Conservation (phyloP, 345 rosid species). For the Syzygium oleosum region DNA sequence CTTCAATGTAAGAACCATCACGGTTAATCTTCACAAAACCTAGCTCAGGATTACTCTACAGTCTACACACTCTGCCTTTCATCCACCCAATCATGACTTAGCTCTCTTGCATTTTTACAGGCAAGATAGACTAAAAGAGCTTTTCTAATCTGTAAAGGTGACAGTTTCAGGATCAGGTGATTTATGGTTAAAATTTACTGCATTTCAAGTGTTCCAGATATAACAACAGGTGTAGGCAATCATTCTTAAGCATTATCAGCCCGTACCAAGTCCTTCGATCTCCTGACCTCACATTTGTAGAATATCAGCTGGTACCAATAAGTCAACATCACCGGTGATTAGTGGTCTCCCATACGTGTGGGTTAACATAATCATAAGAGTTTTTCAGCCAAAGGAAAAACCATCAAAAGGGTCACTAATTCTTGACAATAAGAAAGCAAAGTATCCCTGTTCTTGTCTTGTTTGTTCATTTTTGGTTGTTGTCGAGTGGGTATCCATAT, state of each 20-base stretch:
- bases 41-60: background rate
- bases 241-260: background rate
- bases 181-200: too few relatives aligned
- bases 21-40: too few relatives aligned
- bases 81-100: fast-evolving
- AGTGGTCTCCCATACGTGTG: background rate
- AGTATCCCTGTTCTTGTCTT: background rate
- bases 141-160: too few relatives aligned
- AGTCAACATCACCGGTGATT: background rate
- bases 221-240: background rate
- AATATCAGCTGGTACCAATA: background rate
- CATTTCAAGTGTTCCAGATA: too few relatives aligned
- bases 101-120: background rate
- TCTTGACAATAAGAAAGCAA: background rate
- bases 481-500: too few relatives aligned
- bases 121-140: fast-evolving
- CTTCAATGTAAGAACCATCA: background rate
- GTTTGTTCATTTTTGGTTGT: background rate
- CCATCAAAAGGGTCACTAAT: background rate
- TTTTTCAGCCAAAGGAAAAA: too few relatives aligned
- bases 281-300: background rate
- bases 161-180: background rate
- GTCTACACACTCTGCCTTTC: background rate
- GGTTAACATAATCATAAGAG: background rate
- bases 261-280: background rate